Base-by-base conservation (phyloP, 768 basidiomycete genomes). In the Zangia roseola region DNA sequence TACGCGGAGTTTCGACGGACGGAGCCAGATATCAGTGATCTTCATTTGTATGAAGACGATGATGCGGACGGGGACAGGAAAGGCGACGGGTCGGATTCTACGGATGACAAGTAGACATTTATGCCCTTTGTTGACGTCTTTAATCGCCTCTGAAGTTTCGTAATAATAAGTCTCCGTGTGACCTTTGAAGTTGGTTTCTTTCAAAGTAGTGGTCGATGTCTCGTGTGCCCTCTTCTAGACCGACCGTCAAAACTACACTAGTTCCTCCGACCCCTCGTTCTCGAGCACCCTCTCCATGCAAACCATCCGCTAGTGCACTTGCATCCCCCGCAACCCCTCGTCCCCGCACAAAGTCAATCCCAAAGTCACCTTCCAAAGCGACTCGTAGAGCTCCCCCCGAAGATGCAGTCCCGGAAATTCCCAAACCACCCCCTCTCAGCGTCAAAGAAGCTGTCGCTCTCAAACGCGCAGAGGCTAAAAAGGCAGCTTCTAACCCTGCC, bases 371-470 rank as follows among this genome's bases (percentile, higher is more conserved):
- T 25, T 57, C 64, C n/a, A 69, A 68, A 40, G 16, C 59, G 12
- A 17, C 44, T 21, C 65, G 68, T 23, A 56, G 66, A 26, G 45
- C 56, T 41, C 57, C 52, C 1, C 56, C 52, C 26, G 58, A 55
- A 45, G 57, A 50, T 50, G 60, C 60, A 21, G 40, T 58, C 7
- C 63, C 56, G 30, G 31, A 5, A 6, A 49, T 76, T 16, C 55
- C 71, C 14, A 74, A 68, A 44, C 1, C 37, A 34, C 54, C 31
- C 6, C 31, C 63, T 31, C 49, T 79, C 25, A 88, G 78, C 60
- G 77, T 91, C 53, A 83, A 83, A 57, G 90, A 90, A 53, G 85
- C 83, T 13, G 90, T 92, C 61, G 89, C 89, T 2, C 70, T 88
- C 38, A 88, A 80, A 53, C 75, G 89, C 36, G 88, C 89, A 0